Evolutionary conservation across 2,329 filamentous ascomycete genomes (phyloP), one percentile per base, ranked within the genome.

Genomic region (Paracoccidioides lutzii): DNA sequence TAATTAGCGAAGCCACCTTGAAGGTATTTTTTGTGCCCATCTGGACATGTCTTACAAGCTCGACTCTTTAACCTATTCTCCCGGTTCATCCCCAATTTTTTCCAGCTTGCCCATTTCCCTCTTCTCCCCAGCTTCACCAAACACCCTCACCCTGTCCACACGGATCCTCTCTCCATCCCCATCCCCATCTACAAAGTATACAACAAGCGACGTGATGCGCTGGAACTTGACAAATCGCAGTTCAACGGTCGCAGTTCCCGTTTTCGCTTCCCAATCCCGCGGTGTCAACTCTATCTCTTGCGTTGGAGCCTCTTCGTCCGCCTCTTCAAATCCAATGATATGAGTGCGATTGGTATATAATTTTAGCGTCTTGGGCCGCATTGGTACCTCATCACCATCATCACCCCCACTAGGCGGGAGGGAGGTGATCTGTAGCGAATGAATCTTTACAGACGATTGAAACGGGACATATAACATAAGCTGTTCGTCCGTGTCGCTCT

Each of bases 221-320:
- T 97, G 93, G 77, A 97, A 98, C 75, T 96, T 96, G 73, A 98
- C 93, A 66, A 91, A 96, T 12, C 90, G 87, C 64, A 97, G 74
- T 46, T 79, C 73, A 54, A 91, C 74, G 64, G 78, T 87, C 12
- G 82, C 85, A 7, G 88, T 91, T 53, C 83, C 85, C 12, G 87
- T 82, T 46, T 78, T 76, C 52, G 67, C 59, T 69, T 90, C 87
- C 91, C 93, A 98, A 66, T 95, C 88, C 53, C 80, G 78, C 48
- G 83, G 76, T 59, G 79, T 77, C 45, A 98, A 78, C 64, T 84
- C 84, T 58, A 96, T 82, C 53, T 78, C 79, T 72, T 98, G 93
- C 14, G 88, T 90, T 0, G 88, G 80, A 51, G 84, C 79, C 54
- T 87, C 84, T 65, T 91, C 88, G 58, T 96, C 91, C 41, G 91